Conservation (phyloP, 2,329 filamentous ascomycete species). For the Colletotrichum sansevieriae region DNA sequence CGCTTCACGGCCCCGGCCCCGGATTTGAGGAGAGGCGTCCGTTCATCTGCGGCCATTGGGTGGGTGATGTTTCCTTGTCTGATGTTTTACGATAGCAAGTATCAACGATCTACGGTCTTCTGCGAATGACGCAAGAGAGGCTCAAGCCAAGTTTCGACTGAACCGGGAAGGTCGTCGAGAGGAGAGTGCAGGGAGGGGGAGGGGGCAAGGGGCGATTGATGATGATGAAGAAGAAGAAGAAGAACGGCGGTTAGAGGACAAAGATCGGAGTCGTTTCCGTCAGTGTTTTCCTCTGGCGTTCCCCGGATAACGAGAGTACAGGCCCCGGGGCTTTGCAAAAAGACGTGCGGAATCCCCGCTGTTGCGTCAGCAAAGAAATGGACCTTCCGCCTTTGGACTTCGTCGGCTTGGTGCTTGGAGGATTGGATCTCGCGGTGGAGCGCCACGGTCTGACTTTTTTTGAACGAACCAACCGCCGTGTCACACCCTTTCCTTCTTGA, state of each 20-base stretch:
- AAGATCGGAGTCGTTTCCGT: not conserved
- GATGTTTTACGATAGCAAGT: not conserved
- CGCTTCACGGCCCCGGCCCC: constrained; percentile 40
- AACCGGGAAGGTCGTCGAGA: constrained; percentile 19
- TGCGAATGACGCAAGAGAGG: constrained; percentile 20
- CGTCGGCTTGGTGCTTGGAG: not conserved
- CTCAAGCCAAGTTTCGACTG: constrained; percentile 24
- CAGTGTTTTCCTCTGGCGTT: not conserved
- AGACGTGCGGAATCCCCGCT: constrained; percentile 40
- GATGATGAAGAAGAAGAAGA: not conserved
- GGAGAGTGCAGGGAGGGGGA: not conserved
- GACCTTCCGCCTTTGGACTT: constrained; percentile 27
- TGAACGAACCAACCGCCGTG: not conserved
- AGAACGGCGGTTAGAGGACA: constrained; percentile 1
- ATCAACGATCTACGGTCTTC: constrained; percentile 4
- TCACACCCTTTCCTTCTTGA: not conserved
- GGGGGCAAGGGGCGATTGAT: too few species aligned
- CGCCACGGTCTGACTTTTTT: constrained; percentile 21
- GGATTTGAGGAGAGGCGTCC: constrained; percentile 37
- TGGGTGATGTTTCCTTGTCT: not conserved
- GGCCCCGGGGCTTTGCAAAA: constrained; percentile 1
- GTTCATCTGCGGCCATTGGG: constrained; percentile 40
- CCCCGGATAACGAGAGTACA: constrained; percentile 20
- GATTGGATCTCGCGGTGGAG: constrained; percentile 16
- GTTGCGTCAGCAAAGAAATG: constrained; percentile 32